Conservation (phyloP, 2,329 filamentous ascomycete genomes). For the Simplicillium aogashimaense region DNA sequence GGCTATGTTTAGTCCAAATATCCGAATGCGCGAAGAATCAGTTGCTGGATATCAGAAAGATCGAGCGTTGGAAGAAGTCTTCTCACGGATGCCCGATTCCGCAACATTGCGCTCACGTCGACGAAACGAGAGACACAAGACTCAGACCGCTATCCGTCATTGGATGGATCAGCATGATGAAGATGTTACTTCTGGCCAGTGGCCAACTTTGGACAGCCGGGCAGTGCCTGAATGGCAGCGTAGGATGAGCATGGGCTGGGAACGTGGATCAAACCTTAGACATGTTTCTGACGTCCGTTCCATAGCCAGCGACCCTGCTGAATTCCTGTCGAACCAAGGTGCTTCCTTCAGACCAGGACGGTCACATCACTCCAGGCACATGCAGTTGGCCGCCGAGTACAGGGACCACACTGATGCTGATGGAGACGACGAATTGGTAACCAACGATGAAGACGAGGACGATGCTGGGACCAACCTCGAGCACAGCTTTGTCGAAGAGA, state of each 20-base stretch:
- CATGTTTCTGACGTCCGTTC: constrained; percentile 48
- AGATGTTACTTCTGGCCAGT: constrained; percentile 34
- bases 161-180: constrained; percentile 76
- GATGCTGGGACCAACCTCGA: constrained; percentile 36
- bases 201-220: constrained; percentile 37
- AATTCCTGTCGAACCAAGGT: constrained; percentile 46
- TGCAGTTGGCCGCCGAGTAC: constrained; percentile 23
- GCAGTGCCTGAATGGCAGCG: constrained; percentile 36
- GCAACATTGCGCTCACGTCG: constrained; percentile 49
- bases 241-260: constrained; percentile 42
- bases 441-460: constrained; percentile 64
- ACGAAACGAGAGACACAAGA: constrained; percentile 58
- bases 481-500: constrained; percentile 18
- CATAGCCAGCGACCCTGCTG: constrained; percentile 53
- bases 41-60: constrained; percentile 86
- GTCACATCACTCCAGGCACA: constrained; percentile 28
- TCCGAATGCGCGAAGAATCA: constrained; percentile 72
- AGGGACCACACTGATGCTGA: constrained; percentile 70
- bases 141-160: constrained; percentile 70
- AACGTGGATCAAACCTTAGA: constrained; percentile 34
- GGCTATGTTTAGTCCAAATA: constrained; percentile 63
- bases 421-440: constrained; percentile 82
- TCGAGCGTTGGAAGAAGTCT: constrained; percentile 82
- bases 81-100: constrained; percentile 61
- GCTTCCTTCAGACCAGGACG: constrained; percentile 15